Percentiles rank a stretch among this genome's conserved stretches.
These are phyloP conservation scores for Cornus florida DNA, from an alignment of 148 eudicot species.

Conservation along the genomic window DNA sequence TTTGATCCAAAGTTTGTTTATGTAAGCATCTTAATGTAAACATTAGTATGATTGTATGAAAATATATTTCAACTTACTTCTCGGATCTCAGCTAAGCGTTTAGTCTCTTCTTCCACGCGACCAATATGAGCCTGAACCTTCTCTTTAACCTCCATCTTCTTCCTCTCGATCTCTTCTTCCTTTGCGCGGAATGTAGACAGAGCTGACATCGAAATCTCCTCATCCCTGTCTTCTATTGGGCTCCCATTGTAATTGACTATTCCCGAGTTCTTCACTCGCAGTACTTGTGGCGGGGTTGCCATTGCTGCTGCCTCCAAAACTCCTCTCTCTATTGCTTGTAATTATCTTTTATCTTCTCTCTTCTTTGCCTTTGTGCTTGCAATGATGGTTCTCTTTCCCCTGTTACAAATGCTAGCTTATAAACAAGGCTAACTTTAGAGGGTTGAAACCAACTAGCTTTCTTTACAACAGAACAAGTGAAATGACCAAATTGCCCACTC, in stretches of 20 bases:
- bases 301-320: constrained; percentile 14
- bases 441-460: constrained; percentile 22
- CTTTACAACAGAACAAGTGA: constrained; percentile 12
- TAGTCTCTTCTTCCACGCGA: constrained; percentile 81
- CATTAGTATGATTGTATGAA: neutral
- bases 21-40: neutral
- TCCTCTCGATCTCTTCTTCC: constrained; percentile 95
- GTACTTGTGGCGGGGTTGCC: constrained; percentile 22
- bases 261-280: constrained; percentile 47
- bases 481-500: constrained; percentile 37
- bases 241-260: constrained; percentile 39
- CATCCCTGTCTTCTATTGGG: constrained; percentile 46
- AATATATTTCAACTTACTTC: constrained; percentile 46
- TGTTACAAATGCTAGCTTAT: constrained; percentile 25
- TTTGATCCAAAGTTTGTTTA: too few species aligned
- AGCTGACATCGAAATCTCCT: constrained; percentile 68
- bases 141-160: constrained; percentile 61
- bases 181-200: constrained; percentile 65
- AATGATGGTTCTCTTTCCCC: constrained; percentile 27
- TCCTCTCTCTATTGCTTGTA: neutral
- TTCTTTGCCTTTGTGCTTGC: constrained; percentile 22
- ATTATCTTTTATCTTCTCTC: constrained; percentile 7
- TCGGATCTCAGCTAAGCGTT: constrained; percentile 80
- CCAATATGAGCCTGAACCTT: constrained; percentile 77
- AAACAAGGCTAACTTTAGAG: constrained; percentile 53